These are phyloP conservation scores for Nemania diffusa DNA, from an alignment of 2,329 filamentous ascomycete genomes.

Conservation along the genomic window DNA sequence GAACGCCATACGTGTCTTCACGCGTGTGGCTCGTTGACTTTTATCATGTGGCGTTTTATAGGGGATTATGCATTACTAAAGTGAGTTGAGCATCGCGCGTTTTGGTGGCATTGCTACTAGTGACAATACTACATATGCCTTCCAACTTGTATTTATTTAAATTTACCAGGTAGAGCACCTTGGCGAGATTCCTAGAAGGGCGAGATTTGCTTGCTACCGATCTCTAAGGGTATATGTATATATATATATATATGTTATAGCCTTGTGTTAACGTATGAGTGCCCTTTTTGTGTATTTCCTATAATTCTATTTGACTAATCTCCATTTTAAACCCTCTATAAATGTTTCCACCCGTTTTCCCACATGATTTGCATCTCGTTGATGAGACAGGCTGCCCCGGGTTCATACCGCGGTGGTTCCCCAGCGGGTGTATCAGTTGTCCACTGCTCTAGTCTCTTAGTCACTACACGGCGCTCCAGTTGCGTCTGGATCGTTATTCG, in stretches of 20 bases:
- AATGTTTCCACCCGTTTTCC: slow-evolving; percentile 67
- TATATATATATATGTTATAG: slow-evolving; percentile 22
- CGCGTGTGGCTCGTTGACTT: slow-evolving; percentile 18
- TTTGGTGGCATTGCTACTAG: background rate
- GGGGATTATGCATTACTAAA: slow-evolving; percentile 19
- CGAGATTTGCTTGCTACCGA: slow-evolving; percentile 18
- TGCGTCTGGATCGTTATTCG: slow-evolving; percentile 50
- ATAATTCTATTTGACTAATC: slow-evolving; percentile 4
- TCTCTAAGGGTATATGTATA: slow-evolving; percentile 17
- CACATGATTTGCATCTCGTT: slow-evolving; percentile 70
- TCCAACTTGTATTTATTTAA: slow-evolving; percentile 17
- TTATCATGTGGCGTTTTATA: slow-evolving; percentile 26
- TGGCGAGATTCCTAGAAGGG: slow-evolving; percentile 20
- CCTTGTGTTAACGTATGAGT: background rate
- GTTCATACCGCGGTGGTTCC: slow-evolving; percentile 51
- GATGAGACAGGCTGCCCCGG: slow-evolving; percentile 63
- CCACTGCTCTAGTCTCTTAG: slow-evolving; percentile 56
- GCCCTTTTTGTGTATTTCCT: slow-evolving; percentile 1
- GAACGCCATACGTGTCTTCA: slow-evolving; percentile 26
- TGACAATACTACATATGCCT: background rate
- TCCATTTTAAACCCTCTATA: slow-evolving; percentile 51
- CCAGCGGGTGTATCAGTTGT: slow-evolving; percentile 49
- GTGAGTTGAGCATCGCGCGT: background rate
- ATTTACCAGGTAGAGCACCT: slow-evolving; percentile 25
- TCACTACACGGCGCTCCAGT: slow-evolving; percentile 53